Base-by-base conservation (phyloP, 139 green algal species). In the Penium margaritaceum region DNA sequence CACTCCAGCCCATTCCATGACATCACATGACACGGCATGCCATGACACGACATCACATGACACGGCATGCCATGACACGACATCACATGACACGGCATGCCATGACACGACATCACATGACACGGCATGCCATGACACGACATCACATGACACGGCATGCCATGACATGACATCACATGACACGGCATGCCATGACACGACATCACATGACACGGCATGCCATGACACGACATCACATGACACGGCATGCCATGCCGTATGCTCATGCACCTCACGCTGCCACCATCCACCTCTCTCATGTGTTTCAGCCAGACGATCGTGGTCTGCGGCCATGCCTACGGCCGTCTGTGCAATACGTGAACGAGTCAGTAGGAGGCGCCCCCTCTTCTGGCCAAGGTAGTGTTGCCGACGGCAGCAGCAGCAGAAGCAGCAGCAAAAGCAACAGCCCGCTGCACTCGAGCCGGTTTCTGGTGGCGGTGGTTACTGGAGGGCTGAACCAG, bases 401-500 rank as follows among this genome's bases (percentile, higher is more conserved):
- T n/a, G n/a, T n/a, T n/a, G n/a, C n/a, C n/a, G n/a, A n/a, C n/a
- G n/a, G n/a, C n/a, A n/a, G n/a, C n/a, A n/a, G n/a, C n/a, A n/a
- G n/a, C n/a, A n/a, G n/a, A n/a, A n/a, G n/a, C n/a, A n/a, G n/a
- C n/a, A n/a, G n/a, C n/a, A n/a, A n/a, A n/a, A n/a, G n/a, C n/a
- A n/a, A n/a, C n/a, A n/a, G n/a, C n/a, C n/a, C 51, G 17, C 4
- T 60, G 15, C 29, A 60, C 51, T 24, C 24, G 30, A 24, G 51
- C 24, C 51, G 51, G 1, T 76, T 55, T 9, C 38, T 76, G 36
- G 32, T 76, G 32, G 68, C 34, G 4, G 68, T 76, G 38, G 68
- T 76, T 33, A 61, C 55, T 4, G 70, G 70, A 3, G 70, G 70
- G 14, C 63, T 77, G 17, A 77, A 77, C 57, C 70, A 77, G 63